Base-by-base conservation (phyloP, 2,329 filamentous ascomycete genomes). In the Chrysosporium queenslandicum region DNA sequence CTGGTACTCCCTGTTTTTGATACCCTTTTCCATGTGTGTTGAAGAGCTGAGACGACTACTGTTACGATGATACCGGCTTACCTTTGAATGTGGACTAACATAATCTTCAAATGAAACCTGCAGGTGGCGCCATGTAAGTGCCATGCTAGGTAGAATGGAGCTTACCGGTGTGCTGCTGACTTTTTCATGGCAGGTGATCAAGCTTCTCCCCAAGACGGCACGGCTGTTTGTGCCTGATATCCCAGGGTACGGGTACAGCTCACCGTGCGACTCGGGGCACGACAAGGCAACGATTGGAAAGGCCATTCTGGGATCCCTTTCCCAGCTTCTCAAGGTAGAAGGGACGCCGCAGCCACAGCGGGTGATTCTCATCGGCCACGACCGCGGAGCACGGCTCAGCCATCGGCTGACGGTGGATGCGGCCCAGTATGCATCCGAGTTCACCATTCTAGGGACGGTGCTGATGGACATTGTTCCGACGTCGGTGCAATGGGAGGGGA, bases 381-480 rank as follows among this genome's bases (percentile, higher is more conserved):
- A 77, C 58, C 71, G 74, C 29, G 75, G 75, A 39, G 75, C 71
- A 2, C 69, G 75, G 7, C 67, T 77, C 56, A 68, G 66, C 49
- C 75, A 77, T 59, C 72, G 74, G 20, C 64, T 77, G 32, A 64
- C 73, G 27, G 73, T 77, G 30, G 68, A 73, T 55, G 60, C 63
- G 32, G 56, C 64, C 7, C 53, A 65, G 3, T 55, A 59, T 25
- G 20, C 51, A 12, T 39, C 58, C 2, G 54, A 56, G n/a, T 59
- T 73, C 49, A 66, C 64, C 21, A 63, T 76, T 43, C 51, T 64
- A 2, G 71, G 70, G 6, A 63, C 68, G 1, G 64, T 72, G 18
- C 58, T 77, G 12, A 62, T 76, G 16, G 75, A 78, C 59, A 77
- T 77, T 53, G 68, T 77, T 1, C 75, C 74, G 4, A 76, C 74